These are phyloP conservation scores for Umbilicaria muhlenbergii DNA, from an alignment of 495 filamentous ascomycete species.

Conservation along the genomic window DNA sequence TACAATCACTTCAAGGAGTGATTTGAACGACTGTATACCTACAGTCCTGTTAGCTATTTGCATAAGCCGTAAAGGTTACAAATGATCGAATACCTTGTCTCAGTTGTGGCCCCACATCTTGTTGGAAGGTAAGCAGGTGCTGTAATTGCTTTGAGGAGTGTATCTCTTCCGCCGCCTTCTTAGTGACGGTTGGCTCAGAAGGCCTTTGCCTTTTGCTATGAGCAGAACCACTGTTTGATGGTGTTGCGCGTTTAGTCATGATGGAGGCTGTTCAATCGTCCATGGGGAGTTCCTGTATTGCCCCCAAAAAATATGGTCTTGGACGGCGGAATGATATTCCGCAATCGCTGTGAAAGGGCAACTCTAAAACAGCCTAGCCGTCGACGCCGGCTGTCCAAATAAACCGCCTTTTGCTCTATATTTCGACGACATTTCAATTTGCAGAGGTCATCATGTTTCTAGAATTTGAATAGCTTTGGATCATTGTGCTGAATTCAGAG, in stretches of 20 bases:
- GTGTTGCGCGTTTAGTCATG: slow-evolving; percentile 9
- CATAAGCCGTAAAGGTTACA: background rate
- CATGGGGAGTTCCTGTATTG: too few species aligned
- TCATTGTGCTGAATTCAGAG: too few species aligned
- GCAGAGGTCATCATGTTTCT: too few species aligned
- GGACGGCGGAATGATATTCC: too few species aligned
- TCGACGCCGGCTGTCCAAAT: too few species aligned
- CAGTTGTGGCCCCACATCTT: slow-evolving; percentile 36
- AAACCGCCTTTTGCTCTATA: too few species aligned
- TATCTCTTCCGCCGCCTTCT: slow-evolving; percentile 28
- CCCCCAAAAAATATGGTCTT: too few species aligned
- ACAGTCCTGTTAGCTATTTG: slow-evolving; percentile 6
- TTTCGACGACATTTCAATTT: too few species aligned
- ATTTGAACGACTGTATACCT: slow-evolving; percentile 66
- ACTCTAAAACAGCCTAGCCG: too few species aligned
- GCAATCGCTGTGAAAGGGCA: too few species aligned
- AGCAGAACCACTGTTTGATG: slow-evolving; percentile 12
- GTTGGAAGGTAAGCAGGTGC: slow-evolving; percentile 48
- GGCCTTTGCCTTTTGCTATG: slow-evolving; percentile 29
- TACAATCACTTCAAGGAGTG: slow-evolving; percentile 50
- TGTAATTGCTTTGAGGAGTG: slow-evolving; percentile 42
- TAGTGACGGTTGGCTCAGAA: slow-evolving; percentile 5
- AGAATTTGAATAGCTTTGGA: too few species aligned
- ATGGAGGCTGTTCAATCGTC: too few species aligned
- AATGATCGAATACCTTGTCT: slow-evolving; percentile 40